Conservation (phyloP, 495 filamentous ascomycete species). For the Massariosphaeria phaeospora region DNA sequence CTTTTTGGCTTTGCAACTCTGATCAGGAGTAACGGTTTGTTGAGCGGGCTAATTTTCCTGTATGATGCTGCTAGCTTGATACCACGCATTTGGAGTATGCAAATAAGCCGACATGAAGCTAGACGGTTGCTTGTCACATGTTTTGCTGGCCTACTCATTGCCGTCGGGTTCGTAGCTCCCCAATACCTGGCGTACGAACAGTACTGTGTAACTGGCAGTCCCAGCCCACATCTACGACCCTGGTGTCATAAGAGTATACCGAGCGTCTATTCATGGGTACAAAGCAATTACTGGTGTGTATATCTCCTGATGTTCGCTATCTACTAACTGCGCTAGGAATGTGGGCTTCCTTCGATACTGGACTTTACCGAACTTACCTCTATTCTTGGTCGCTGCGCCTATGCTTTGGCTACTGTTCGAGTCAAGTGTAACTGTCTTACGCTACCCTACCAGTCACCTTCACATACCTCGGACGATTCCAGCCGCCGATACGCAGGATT, state of each 20-base stretch:
- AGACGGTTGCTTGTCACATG: slow-evolving; percentile 53
- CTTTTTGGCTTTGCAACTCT: slow-evolving; percentile 69
- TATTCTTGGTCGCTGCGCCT: slow-evolving; percentile 79
- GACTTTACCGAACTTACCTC: slow-evolving; percentile 77
- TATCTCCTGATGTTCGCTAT: slow-evolving; percentile 1
- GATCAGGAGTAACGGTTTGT: slow-evolving; percentile 79
- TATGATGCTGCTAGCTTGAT: slow-evolving; percentile 49
- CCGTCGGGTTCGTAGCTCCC: slow-evolving; percentile 60
- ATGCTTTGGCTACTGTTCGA: slow-evolving; percentile 63
- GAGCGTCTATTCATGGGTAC: slow-evolving; percentile 88
- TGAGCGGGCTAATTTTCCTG: slow-evolving; percentile 72
- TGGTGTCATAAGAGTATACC: slow-evolving; percentile 73
- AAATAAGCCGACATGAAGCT: slow-evolving; percentile 17
- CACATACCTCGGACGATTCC: neutral
- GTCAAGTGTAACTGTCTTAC: slow-evolving; percentile 54
- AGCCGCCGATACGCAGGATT: neutral
- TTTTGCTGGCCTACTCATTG: slow-evolving; percentile 62
- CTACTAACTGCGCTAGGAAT: slow-evolving; percentile 54
- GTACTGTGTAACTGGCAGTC: slow-evolving; percentile 54
- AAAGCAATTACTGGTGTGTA: slow-evolving; percentile 79
- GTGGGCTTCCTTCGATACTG: slow-evolving; percentile 87
- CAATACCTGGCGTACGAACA: slow-evolving; percentile 69
- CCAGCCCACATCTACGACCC: slow-evolving; percentile 44
- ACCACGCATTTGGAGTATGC: slow-evolving; percentile 30
- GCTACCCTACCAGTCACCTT: neutral